Base-by-base conservation (phyloP, 73 alveolate genomes). In the Effrenium voratum region DNA sequence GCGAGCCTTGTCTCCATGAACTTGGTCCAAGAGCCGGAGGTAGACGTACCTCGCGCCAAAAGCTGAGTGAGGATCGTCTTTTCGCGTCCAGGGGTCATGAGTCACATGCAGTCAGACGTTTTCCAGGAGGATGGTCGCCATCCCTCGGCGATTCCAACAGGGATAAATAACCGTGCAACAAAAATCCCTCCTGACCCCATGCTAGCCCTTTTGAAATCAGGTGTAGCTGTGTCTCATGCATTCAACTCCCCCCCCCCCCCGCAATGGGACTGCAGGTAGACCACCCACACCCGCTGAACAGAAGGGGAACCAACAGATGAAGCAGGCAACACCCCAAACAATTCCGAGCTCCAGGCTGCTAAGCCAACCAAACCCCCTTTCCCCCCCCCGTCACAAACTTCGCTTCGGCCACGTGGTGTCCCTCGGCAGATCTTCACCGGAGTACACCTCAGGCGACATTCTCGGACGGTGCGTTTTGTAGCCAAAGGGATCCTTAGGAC, bases 361-460 rank as follows among this genome's bases (percentile, higher is more conserved):
- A 70, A 32, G 26, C 70, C 70, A 30, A 26, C 13, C 19, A 70
- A 70, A 10, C 82, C 44, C 12, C 36, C 46, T 30, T 5, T 57
- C 2, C 16, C 16, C 2, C 2, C 70, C 70, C 28, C 1, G 26
- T 22, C 2, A 34, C 8, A 13, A 0, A 36, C 26, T 34, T 12
- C 44, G 57, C 60, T 50, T 1, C 68, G 49, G 81, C 44, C 82
- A 38, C 94, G 59, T 57, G 81, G 94, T 59, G 82, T 86, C 94
- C 34, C 94, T 72, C n/a, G 94, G 94, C 55, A 86, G 63, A 47
- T 86, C 94, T 60, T 86, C 94, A 45, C 82, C 94, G 30, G 94
- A 86, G 70, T 86, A 86, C 45, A 86, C 91, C 91, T 77, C 10
- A 38, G 24, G 88, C 59, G 36, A 30, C 28, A 2, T 4, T 5